A percentile compares a stretch with the other conserved stretches of the same genome.
Evolutionary conservation across 1,139 yeast species (phyloP).

Genomic region (Saccharomyces pastorianus): DNA sequence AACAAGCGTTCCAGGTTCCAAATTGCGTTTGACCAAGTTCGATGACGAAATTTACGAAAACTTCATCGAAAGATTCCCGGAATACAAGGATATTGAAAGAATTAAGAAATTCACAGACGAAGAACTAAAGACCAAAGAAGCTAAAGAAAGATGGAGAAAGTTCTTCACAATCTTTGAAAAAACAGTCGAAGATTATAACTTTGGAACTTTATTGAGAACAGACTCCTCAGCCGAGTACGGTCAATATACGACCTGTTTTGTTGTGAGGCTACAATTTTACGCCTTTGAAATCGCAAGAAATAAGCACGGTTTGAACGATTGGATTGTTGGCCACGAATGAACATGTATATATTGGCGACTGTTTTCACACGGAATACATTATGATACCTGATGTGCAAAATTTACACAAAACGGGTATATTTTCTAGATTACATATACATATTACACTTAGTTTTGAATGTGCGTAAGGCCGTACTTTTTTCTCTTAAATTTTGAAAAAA

Average conservation of each 20-base stretch:
- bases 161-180: slow-evolving; percentile 79
- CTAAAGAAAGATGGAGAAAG: slow-evolving; percentile 86
- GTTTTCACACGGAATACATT: neutral
- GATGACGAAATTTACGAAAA: slow-evolving; percentile 78
- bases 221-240: slow-evolving; percentile 66
- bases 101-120: slow-evolving; percentile 61
- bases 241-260: slow-evolving; percentile 80
- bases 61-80: slow-evolving; percentile 74
- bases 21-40: slow-evolving; percentile 62
- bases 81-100: slow-evolving; percentile 51
- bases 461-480: neutral
- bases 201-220: slow-evolving; percentile 84
- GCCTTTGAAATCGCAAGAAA: slow-evolving; percentile 94
- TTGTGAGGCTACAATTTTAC: slow-evolving; percentile 85
- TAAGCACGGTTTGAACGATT: slow-evolving; percentile 82
- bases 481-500: neutral
- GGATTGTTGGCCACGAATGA: slow-evolving; percentile 42
- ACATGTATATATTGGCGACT: neutral
- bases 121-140: slow-evolving; percentile 69
- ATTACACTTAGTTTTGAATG: neutral
- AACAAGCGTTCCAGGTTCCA: slow-evolving; percentile 67
- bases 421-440: too few relatives aligned
- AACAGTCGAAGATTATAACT: slow-evolving; percentile 77
- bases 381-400: neutral
- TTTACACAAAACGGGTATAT: too few relatives aligned